Conservation (phyloP, 441 rosid species). For the Populus hybrid region DNA sequence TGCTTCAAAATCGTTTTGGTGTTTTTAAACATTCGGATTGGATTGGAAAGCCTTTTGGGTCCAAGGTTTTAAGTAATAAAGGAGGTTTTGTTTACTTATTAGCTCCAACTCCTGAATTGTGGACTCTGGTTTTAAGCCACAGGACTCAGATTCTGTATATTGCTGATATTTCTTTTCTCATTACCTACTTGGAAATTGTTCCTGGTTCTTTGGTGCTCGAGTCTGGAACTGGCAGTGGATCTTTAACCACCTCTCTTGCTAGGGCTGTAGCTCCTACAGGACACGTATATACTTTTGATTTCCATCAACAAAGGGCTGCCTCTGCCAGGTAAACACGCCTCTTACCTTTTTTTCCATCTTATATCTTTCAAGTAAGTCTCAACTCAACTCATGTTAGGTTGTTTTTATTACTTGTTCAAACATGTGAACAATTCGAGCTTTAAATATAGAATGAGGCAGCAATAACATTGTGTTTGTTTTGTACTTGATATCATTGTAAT, state of each 20-base stretch:
- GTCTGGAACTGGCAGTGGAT: slow-evolving; percentile 93
- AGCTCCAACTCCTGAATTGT: slow-evolving; percentile 86
- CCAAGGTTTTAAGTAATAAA: slow-evolving; percentile 82
- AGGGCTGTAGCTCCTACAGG: slow-evolving; percentile 90
- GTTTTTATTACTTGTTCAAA: neutral
- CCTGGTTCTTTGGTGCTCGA: slow-evolving; percentile 88
- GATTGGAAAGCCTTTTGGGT: slow-evolving; percentile 89
- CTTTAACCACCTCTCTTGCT: slow-evolving; percentile 78
- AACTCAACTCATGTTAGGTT: neutral
- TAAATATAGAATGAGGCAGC: neutral
- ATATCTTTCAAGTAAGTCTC: neutral
- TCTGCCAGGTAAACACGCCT: slow-evolving; percentile 64
- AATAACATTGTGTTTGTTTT: no score
- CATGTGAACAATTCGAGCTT: neutral
- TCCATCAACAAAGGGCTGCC: slow-evolving; percentile 85
- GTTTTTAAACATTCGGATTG: slow-evolving; percentile 79
- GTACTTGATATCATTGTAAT: neutral
- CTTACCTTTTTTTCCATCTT: neutral
- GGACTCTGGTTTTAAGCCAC: slow-evolving; percentile 92
- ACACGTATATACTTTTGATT: slow-evolving; percentile 87
- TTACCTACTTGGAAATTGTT: slow-evolving; percentile 74
- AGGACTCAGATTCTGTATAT: slow-evolving; percentile 93
- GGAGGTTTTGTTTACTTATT: slow-evolving; percentile 73
- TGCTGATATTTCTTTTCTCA: slow-evolving; percentile 82
- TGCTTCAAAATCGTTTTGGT: slow-evolving; percentile 87